Evolutionary conservation across 257 asterid genomes (phyloP), one percentile per base, ranked within the genome.

Genomic region (Gynochthodes officinalis): DNA sequence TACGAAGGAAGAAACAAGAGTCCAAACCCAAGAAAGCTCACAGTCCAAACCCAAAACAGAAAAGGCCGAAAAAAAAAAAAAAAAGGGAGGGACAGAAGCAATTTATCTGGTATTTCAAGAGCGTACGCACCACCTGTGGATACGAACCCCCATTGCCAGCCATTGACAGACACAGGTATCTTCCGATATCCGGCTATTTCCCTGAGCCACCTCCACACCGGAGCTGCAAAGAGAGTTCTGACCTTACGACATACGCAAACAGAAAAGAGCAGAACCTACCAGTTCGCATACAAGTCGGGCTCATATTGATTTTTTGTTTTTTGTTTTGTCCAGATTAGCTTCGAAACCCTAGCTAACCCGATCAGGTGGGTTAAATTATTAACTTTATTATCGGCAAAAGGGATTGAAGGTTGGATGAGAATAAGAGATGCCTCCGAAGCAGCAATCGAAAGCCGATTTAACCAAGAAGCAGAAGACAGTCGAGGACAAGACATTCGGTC

Each of bases 401-500:
- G n/a, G 19, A 5, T 27, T 37, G 3, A 37, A n/a, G 32, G 23
- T 77, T 81, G 75, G 50, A 77, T 73, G 76, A 78, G 44, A 75
- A 69, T 72, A 44, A 39, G 71, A 79, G 77, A 91, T 91, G 98
- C 97, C 97, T 76, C 98, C 98, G 21, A 91, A 86, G 77, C 81
- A 89, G 88, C 90, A 78, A 84, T 79, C 97, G 70, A 95, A 95
- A 84, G 82, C 89, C 60, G 97, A 90, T 80, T 3, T 85, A 71
- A 92, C 97, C 78, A 92, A 95, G 89, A 94, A 94, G 90, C 97
- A 91, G 88, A 94, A 91, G 83, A 16, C 83, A 48, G 83, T 87
- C 18, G 99, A 95, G 85, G 99, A 92, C 96, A 95, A 95, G 82
- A 95, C 99, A 4, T 95, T 95, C 77, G 99, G 99, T 75, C 88